These are phyloP conservation scores for Gracilaria gracilis DNA, from an alignment of 23 red algal genomes.

Conservation along the genomic window DNA sequence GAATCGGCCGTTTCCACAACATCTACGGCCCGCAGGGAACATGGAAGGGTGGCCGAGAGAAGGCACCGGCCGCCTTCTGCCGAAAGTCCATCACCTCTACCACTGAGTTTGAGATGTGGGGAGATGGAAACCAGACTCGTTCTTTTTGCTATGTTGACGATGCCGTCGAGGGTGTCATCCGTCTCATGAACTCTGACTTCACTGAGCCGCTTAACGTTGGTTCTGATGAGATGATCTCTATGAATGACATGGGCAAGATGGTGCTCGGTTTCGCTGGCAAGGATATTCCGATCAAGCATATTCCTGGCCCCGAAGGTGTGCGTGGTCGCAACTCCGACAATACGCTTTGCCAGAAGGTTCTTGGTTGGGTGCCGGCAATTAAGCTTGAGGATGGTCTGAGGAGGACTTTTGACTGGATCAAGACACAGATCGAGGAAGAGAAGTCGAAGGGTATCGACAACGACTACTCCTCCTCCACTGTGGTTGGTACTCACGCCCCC, in stretches of 20 bases:
- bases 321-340: conserved; percentile 98
- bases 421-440: conserved; percentile 96
- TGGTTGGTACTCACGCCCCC: conserved; percentile 97
- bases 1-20: conserved; percentile 99
- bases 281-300: conserved; percentile 97
- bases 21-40: conserved; percentile 99
- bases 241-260: conserved; percentile 99
- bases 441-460: conserved; percentile 72
- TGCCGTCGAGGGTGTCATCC: conserved; percentile 99
- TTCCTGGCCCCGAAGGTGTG: conserved; percentile 98
- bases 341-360: conserved; percentile 94
- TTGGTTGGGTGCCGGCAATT: conserved; percentile 95
- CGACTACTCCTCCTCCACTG: conserved; percentile 89
- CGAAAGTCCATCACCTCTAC: conserved; percentile 92
- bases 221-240: conserved; percentile 99
- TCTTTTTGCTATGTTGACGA: conserved; percentile 99
- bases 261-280: conserved; percentile 95
- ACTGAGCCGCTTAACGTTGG: conserved; percentile 98
- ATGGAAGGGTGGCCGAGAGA: conserved; percentile 99
- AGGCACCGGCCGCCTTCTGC: conserved; percentile 99
- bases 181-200: conserved; percentile 99
- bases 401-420: conserved; percentile 98
- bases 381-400: conserved; percentile 89
- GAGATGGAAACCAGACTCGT: conserved; percentile 99
- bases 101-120: conserved; percentile 99